phyloP scores from a whole-genome alignment of 2,329 filamentous ascomycete species.

The Diaporthe sp. region DNA sequence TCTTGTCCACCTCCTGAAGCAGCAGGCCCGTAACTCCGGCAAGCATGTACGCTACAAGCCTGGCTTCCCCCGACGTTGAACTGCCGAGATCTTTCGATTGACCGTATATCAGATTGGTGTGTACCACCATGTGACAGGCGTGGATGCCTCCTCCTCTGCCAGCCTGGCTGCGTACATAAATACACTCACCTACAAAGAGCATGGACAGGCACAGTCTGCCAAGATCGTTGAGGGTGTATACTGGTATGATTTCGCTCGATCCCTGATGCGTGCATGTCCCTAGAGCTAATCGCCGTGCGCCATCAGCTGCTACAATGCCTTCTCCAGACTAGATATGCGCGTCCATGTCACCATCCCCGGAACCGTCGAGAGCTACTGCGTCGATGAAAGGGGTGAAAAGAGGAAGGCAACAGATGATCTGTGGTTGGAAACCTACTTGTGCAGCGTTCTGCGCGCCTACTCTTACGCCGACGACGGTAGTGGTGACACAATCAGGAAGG shows the following conservation, averaged over 20 bases:
- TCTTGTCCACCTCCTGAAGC: conserved; percentile 93
- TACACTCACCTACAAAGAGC: conserved; percentile 91
- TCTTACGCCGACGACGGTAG: conserved; percentile 97
- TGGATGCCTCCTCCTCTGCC: conserved; percentile 97
- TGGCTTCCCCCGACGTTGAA: conserved; percentile 15
- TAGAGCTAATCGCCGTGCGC: conserved; percentile 40
- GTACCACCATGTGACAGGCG: conserved; percentile 97
- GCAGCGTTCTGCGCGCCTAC: conserved; percentile 93
- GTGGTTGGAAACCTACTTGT: conserved; percentile 98
- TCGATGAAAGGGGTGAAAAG: conserved; percentile 97
- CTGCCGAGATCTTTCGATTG: conserved; percentile 35
- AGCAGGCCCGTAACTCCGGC: conserved; percentile 67
- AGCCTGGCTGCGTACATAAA: conserved; percentile 99
- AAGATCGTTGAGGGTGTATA: conserved; percentile 96
- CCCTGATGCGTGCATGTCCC: conserved; percentile 10
- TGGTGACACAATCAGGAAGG: conserved; percentile 94
- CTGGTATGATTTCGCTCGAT: conserved; percentile 73
- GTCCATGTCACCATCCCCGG: conserved; percentile 98
- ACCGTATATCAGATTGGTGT: conserved; percentile 77
- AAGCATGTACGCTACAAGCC: conserved; percentile 61
- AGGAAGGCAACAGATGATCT: conserved; percentile 92
- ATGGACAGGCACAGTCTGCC: conserved; percentile 79
- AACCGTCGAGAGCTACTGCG: conserved; percentile 95
- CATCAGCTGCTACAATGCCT: conserved; percentile 93
- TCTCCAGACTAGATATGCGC: conserved; percentile 97